Conservation (phyloP, 83 land plant species). For the Diphasiastrum complanatum region DNA sequence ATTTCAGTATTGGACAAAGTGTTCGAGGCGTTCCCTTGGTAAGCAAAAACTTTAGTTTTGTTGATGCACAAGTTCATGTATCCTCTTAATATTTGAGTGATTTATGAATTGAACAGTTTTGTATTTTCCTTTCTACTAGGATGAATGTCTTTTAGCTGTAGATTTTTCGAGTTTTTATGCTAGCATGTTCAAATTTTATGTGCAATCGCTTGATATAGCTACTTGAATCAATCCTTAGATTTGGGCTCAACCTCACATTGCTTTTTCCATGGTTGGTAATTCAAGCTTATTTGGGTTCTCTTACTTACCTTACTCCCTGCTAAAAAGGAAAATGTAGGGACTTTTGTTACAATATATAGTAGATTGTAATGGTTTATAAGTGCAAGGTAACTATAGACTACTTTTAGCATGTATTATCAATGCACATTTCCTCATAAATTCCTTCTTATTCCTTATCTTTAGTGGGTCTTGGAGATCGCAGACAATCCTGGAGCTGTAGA, state of each 20-base stretch:
- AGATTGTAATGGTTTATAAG: background rate
- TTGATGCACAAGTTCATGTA: background rate
- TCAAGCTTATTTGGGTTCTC: too few relatives aligned
- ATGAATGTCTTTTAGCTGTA: too few relatives aligned
- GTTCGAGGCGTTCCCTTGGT: constrained; percentile 65
- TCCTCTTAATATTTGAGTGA: background rate
- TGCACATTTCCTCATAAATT: background rate
- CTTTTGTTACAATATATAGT: too few relatives aligned
- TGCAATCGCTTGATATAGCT: too few relatives aligned
- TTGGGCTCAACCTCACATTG: too few relatives aligned
- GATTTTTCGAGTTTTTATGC: too few relatives aligned
- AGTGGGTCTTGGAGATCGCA: constrained; percentile 96
- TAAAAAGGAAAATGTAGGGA: too few relatives aligned
- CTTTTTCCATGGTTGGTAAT: too few relatives aligned
- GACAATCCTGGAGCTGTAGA: constrained; percentile 76
- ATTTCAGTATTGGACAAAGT: constrained; percentile 67
- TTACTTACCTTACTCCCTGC: too few relatives aligned
- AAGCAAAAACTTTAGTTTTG: constrained; percentile 19
- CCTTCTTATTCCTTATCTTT: constrained; percentile 5
- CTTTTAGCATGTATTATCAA: background rate
- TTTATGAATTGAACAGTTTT: background rate
- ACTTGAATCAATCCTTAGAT: too few relatives aligned
- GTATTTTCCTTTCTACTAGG: too few relatives aligned
- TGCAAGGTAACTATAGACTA: background rate
- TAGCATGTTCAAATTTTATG: too few relatives aligned